Conservation (phyloP, 192 early-diverging fungal species). For the Allomyces macrogynus region DNA sequence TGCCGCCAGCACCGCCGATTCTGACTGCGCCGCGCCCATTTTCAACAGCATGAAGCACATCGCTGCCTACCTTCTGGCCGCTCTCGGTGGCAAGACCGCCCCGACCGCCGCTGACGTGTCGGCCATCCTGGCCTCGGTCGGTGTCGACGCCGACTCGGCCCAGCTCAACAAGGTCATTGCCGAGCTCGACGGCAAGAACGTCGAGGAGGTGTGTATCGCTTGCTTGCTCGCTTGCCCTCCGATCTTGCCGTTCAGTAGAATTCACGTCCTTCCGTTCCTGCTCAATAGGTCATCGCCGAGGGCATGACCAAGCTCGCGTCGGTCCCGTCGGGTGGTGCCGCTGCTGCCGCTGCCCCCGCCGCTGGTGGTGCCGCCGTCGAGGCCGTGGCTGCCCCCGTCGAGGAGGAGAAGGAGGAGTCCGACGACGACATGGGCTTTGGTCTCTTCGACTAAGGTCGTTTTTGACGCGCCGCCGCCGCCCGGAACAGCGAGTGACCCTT, state of each 20-base stretch:
- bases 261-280: too few species aligned
- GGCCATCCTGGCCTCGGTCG: slow-evolving; percentile 68
- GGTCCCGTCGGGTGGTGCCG: slow-evolving; percentile 81
- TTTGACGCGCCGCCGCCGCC: background rate
- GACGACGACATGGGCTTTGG: slow-evolving; percentile 95
- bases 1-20: too few species aligned
- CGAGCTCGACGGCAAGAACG: slow-evolving; percentile 72
- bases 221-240: too few species aligned
- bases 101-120: slow-evolving; percentile 62
- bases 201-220: slow-evolving; percentile 42
- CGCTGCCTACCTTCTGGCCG: slow-evolving; percentile 91
- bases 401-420: slow-evolving; percentile 71
- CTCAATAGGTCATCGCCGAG: slow-evolving; percentile 60
- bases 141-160: slow-evolving; percentile 72
- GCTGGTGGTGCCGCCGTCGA: slow-evolving; percentile 43
- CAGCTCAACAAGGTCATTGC: slow-evolving; percentile 56
- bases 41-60: slow-evolving; percentile 72
- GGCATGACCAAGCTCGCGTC: slow-evolving; percentile 81
- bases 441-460: slow-evolving; percentile 74
- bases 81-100: slow-evolving; percentile 61
- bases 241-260: too few species aligned
- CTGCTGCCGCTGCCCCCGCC: slow-evolving; percentile 40
- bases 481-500: background rate
- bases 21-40: slow-evolving; percentile 1
- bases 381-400: slow-evolving; percentile 24